Evolutionary conservation across 176 grass and related monocot species (phyloP).

Genomic region (Calamus simplicifolius): DNA sequence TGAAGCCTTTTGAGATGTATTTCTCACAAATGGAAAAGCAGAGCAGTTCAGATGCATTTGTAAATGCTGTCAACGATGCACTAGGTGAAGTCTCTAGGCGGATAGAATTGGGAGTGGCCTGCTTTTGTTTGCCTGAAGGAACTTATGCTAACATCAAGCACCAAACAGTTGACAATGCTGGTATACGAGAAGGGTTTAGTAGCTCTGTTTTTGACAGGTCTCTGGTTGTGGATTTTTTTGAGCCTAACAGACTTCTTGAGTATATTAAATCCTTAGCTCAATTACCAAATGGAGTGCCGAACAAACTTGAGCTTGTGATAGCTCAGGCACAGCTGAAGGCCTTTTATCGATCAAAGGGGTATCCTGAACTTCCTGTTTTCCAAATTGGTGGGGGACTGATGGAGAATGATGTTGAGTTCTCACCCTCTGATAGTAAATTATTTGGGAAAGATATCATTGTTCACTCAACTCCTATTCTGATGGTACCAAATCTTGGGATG

Average conservation of each 20-base stretch:
- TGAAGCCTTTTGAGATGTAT: slow-evolving; percentile 69
- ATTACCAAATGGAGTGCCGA: slow-evolving; percentile 43
- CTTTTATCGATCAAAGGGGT: slow-evolving; percentile 68
- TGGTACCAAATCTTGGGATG: slow-evolving; percentile 27
- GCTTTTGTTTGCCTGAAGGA: slow-evolving; percentile 61
- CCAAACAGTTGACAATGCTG: slow-evolving; percentile 84
- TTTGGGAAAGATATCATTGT: slow-evolving; percentile 13
- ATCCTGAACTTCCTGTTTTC: slow-evolving; percentile 64
- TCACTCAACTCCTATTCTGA: neutral
- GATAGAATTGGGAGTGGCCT: slow-evolving; percentile 58
- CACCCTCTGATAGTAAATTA: slow-evolving; percentile 10
- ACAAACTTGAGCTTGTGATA: slow-evolving; percentile 57
- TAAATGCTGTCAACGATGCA: slow-evolving; percentile 54
- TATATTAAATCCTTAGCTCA: slow-evolving; percentile 56
- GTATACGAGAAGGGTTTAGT: slow-evolving; percentile 59
- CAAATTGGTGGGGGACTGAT: slow-evolving; percentile 42
- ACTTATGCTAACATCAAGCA: slow-evolving; percentile 40
- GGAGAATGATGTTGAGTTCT: slow-evolving; percentile 36
- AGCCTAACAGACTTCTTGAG: slow-evolving; percentile 54
- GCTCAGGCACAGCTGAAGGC: slow-evolving; percentile 72
- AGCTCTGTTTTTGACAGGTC: slow-evolving; percentile 48
- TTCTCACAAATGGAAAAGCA: slow-evolving; percentile 92
- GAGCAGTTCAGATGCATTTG: slow-evolving; percentile 66
- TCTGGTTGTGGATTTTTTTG: slow-evolving; percentile 58
- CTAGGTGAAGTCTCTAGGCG: slow-evolving; percentile 80